Conservation (phyloP, 2,329 filamentous ascomycete species). For the Talaromyces albobiverticillius region DNA sequence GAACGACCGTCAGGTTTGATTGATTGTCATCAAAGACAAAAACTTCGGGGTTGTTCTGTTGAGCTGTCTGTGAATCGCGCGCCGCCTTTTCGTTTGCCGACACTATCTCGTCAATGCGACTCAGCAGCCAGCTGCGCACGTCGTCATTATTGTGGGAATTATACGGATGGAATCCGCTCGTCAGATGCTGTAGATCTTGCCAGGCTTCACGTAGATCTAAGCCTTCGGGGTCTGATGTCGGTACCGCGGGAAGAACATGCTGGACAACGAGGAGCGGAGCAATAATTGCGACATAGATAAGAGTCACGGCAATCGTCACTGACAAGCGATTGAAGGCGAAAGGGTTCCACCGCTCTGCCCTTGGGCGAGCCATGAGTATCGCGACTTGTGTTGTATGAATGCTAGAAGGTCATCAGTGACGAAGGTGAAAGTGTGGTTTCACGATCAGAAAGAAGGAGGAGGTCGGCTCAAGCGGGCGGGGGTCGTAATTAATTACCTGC, state of each 20-base stretch:
- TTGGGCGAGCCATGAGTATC: conserved; percentile 30
- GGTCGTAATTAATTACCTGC: conserved; percentile 5
- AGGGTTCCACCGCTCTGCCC: conserved; percentile 36
- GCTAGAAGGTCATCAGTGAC: neutral
- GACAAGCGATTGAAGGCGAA: conserved; percentile 76
- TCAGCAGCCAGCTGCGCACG: conserved; percentile 72
- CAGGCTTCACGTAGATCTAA: conserved; percentile 84
- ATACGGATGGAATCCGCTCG: conserved; percentile 76
- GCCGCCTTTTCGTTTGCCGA: conserved; percentile 5
- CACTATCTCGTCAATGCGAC: conserved; percentile 65
- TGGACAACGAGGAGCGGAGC: conserved; percentile 71
- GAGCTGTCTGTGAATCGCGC: conserved; percentile 2
- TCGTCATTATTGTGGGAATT: conserved; percentile 81
- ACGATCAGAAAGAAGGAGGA: no score
- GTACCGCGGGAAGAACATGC: conserved; percentile 68
- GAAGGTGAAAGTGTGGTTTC: neutral
- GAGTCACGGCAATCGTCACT: conserved; percentile 74
- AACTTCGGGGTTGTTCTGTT: conserved; percentile 29
- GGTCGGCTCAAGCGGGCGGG: conserved; percentile 6
- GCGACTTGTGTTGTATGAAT: conserved; percentile 4
- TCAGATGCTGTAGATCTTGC: conserved; percentile 75
- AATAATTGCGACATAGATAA: conserved; percentile 74
- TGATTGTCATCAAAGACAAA: conserved; percentile 75
- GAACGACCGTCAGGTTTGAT: conserved; percentile 69
- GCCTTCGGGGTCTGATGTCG: conserved; percentile 57